Conservation (phyloP, 257 asterid species). For the Eustoma russellianum region DNA sequence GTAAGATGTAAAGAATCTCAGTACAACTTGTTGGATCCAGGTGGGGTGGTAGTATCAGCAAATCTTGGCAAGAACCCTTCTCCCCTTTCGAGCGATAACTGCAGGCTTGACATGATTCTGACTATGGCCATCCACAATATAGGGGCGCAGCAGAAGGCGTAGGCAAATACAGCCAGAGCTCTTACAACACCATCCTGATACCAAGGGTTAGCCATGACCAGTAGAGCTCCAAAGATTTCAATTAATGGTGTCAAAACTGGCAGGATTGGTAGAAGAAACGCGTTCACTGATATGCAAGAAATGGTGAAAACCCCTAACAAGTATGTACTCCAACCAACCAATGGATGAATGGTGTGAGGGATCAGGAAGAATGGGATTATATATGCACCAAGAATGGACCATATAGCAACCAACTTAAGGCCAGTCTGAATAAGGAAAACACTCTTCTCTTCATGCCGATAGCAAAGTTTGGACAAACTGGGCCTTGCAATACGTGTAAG, state of each 20-base stretch:
- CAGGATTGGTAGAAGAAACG: constrained; percentile 53
- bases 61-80: constrained; percentile 72
- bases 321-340: constrained; percentile 76
- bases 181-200: constrained; percentile 63
- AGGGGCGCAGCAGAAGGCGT: constrained; percentile 70
- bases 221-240: constrained; percentile 56
- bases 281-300: constrained; percentile 44
- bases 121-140: constrained; percentile 38
- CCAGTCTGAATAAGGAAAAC: constrained; percentile 44
- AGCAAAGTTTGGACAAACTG: constrained; percentile 56
- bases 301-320: constrained; percentile 58
- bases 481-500: constrained; percentile 75
- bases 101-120: constrained; percentile 51
- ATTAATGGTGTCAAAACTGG: constrained; percentile 62
- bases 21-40: constrained; percentile 58
- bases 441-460: constrained; percentile 64
- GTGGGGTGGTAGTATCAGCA: constrained; percentile 39
- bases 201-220: constrained; percentile 88
- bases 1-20: constrained; percentile 10
- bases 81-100: constrained; percentile 60
- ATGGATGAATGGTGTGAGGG: constrained; percentile 78
- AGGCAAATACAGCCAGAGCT: constrained; percentile 60
- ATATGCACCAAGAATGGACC: constrained; percentile 68
- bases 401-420: constrained; percentile 55
- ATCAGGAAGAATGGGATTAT: constrained; percentile 53